These are phyloP conservation scores for Fistulinella cinereoalba DNA, from an alignment of 1,284 basidiomycete genomes.

Conservation along the genomic window DNA sequence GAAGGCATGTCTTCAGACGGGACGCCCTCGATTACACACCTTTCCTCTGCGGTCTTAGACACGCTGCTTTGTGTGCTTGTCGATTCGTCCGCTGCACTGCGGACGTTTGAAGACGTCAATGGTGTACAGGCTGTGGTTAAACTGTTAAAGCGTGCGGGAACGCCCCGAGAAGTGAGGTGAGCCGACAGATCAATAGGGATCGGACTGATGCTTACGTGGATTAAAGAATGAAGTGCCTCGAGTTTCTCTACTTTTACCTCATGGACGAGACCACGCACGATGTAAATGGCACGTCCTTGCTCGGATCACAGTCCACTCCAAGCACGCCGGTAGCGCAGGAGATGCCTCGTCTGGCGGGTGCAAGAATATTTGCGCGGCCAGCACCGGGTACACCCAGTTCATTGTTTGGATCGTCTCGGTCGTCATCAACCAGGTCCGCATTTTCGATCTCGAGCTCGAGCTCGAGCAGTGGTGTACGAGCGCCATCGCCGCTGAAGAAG, in stretches of 20 bases:
- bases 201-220: slow-evolving; percentile 1
- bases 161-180: slow-evolving; percentile 80
- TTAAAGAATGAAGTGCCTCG: slow-evolving; percentile 88
- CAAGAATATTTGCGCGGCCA: slow-evolving; percentile 28
- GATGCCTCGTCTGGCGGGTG: slow-evolving; percentile 20
- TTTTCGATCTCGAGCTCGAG: slow-evolving; percentile 44
- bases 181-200: slow-evolving; percentile 22
- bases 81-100: slow-evolving; percentile 69
- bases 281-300: slow-evolving; percentile 1
- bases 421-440: slow-evolving; percentile 43
- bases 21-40: slow-evolving; percentile 30
- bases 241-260: slow-evolving; percentile 90
- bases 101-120: slow-evolving; percentile 70
- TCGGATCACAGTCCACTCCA: slow-evolving; percentile 18
- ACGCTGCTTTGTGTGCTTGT: slow-evolving; percentile 82
- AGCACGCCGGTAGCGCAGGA: slow-evolving; percentile 34
- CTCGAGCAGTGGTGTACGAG: slow-evolving; percentile 27
- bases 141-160: slow-evolving; percentile 77
- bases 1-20: slow-evolving; percentile 14
- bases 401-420: slow-evolving; percentile 36
- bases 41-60: slow-evolving; percentile 71
- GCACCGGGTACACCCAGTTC: slow-evolving; percentile 24
- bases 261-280: slow-evolving; percentile 63
- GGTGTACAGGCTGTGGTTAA: slow-evolving; percentile 81
- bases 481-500: slow-evolving; percentile 32